Base-by-base conservation (phyloP, 2,329 filamentous ascomycete genomes). In the Fusarium longipes region DNA sequence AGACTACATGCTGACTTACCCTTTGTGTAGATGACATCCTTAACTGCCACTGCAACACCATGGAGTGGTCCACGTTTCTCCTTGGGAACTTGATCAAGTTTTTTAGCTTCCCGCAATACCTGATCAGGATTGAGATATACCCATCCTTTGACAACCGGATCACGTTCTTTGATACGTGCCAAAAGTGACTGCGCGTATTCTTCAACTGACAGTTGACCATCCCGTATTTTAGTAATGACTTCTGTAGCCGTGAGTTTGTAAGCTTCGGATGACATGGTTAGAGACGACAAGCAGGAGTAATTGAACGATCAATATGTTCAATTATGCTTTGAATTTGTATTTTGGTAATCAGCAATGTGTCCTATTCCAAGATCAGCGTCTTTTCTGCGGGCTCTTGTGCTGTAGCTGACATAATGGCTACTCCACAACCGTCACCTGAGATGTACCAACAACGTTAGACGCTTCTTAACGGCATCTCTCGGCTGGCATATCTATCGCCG, bases 121-220 rank as follows among this genome's bases (percentile, higher is more conserved):
- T 52, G 32, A 0, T 67, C 45, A 0, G 50, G 29, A 14, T 67
- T 45, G 0, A 60, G 20, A 8, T 55, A 56, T 22, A 33, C 50
- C 63, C 63, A 66, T 4, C 35, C 63, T 18, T 44, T 67, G 0
- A 66, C 45, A 0, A 48, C 2, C 0, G 44, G 35, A 14, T 67
- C 63, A 2, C 55, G 52, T 5, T 63, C 40, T 11, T 67, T 22
- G 22, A 67, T 67, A 14, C 50, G 63, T 12, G 22, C 25, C 15
- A 66, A 8, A 1, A 66, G 33, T 1, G 57, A 67, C 39, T 29
- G 18, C 0, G 42, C 63, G 9, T 67, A 67, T 5, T 18, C 27
- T 27, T 57, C 75, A 18, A 80, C 76, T 1, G 35, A 29, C 0
- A 62, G n/a, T 6, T 62, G 35, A 5, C 40, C 58, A n/a, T 62